Base-by-base conservation (phyloP, 2,329 filamentous ascomycete genomes). In the Arthroderma uncinatum region DNA sequence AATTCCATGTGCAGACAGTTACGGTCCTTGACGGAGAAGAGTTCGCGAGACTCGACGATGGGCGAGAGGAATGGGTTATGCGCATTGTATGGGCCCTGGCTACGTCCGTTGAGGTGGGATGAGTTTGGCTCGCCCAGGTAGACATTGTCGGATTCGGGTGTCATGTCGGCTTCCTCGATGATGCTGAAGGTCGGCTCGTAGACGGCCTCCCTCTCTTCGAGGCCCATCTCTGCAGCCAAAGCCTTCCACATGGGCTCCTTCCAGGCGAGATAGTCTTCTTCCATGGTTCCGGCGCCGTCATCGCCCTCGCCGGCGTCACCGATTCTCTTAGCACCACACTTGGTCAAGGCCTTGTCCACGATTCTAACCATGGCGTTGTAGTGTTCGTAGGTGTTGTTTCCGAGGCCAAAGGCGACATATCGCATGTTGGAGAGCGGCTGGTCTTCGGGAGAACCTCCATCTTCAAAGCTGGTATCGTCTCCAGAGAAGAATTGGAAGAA, bases 321-420 rank as follows among this genome's bases (percentile, higher is more conserved):
- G 64, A 98, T 89, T 64, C 89, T 82, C 68, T 84, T 80, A 10
- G 87, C 93, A 60, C 93, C 93, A 19, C 95, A 79, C 67, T 87
- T 92, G 67, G 83, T 79, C 59, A 98, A 77, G 61, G 84, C 84
- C 71, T 86, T 84, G 74, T 93, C 84, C 58, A 97, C 85, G 62
- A 92, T 88, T 71, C 92, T 89, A 60, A 98, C 91, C 89, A 98
- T 95, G 55, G 87, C 87, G 77, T 98, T 98, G 80, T 96, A 98
- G 78, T 98, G 93, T 71, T 98, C 93, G 71, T 98, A 98, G 28
- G 93, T 97, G 78, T 97, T 98, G 79, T 98, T 98, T 64, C 93
- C 93, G 39, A 98, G 83, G 67, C 93, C 93, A 67, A 98, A 98
- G 58, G 90, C 82, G 67, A 98, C 90, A 69, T 91, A 98, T 72